Evolutionary conservation across 331 rosid species (phyloP).

Genomic region (Phaseolus coccineus): DNA sequence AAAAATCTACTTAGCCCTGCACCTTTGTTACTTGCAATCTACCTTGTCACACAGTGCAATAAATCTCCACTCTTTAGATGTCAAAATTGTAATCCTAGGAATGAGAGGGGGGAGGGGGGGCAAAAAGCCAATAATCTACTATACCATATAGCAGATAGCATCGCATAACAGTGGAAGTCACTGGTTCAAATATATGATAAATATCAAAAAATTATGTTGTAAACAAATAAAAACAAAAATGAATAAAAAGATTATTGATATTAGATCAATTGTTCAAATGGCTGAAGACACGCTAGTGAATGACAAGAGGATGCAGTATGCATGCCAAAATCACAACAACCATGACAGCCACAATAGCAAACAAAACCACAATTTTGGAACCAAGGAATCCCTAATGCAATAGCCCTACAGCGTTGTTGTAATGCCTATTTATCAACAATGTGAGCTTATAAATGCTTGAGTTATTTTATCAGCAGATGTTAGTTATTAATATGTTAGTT

Average conservation of each 20-base stretch:
- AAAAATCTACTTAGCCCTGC: not conserved
- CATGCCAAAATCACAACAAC: not conserved
- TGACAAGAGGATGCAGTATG: not conserved
- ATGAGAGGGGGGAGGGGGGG: too few relatives aligned
- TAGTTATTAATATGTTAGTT: too few relatives aligned
- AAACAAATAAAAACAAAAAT: not conserved
- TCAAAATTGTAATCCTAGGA: not conserved
- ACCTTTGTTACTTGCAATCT: not conserved
- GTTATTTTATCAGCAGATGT: too few relatives aligned
- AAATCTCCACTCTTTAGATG: not conserved
- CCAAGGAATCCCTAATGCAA: not conserved
- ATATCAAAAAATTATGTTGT: not conserved
- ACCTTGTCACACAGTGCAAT: not conserved
- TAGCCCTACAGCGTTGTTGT: not conserved
- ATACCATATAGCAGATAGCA: not conserved
- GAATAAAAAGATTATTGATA: not conserved
- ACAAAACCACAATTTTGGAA: not conserved
- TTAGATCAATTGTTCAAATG: not conserved
- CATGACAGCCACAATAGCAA: not conserved
- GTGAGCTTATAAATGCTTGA: not conserved
- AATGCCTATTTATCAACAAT: not conserved
- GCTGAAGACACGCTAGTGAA: not conserved
- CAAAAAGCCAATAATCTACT: not conserved
- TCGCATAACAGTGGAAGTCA: not conserved
- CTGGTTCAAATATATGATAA: not conserved